Evolutionary conservation across 148 eudicot species (phyloP), one percentile per base, ranked within the genome.

Genomic region (Beta vulgaris): DNA sequence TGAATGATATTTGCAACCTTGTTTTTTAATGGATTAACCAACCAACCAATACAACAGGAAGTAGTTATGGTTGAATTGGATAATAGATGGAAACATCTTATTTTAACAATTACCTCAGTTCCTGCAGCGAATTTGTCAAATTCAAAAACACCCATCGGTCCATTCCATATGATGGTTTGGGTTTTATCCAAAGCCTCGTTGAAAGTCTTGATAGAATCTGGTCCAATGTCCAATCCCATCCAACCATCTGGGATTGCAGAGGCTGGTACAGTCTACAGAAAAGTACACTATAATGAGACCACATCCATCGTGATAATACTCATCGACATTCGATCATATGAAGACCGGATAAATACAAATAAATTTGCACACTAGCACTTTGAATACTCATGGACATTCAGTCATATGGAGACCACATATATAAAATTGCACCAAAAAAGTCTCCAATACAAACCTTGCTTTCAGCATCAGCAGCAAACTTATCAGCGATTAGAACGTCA

Each of bases 51-150:
- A n/a, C n/a, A n/a, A n/a, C n/a, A n/a, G n/a, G n/a, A n/a, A n/a
- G n/a, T n/a, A n/a, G n/a, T n/a, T n/a, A n/a, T n/a, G n/a, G n/a
- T 25, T 23, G 1, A 1, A 6, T n/a, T 3, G 3, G 7, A n/a
- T 28, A 8, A 11, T 14, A 74, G 11, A 18, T 28, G 40, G n/a
- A 53, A 14, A 25, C 1, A 14, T 25, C 46, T 35, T n/a, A 14
- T 37, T 11, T 14, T 39, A 7, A 21, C 10, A 39, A 63, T 72
- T 82, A 93, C 98, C 91, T 93, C 98, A 29, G 98, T 93, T 69
- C 98, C 98, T 9, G 74, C 84, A 1, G 98, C 98, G 82, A 93
- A 93, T 78, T 93, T 91, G 34, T 93, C 96, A 63, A 89, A 89
- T 78, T 85, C 87, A 32, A 85, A 85, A 32, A 85, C 87, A 58